Conservation (phyloP, 164 flowering plant species). For the Kingdonia uniflora region DNA sequence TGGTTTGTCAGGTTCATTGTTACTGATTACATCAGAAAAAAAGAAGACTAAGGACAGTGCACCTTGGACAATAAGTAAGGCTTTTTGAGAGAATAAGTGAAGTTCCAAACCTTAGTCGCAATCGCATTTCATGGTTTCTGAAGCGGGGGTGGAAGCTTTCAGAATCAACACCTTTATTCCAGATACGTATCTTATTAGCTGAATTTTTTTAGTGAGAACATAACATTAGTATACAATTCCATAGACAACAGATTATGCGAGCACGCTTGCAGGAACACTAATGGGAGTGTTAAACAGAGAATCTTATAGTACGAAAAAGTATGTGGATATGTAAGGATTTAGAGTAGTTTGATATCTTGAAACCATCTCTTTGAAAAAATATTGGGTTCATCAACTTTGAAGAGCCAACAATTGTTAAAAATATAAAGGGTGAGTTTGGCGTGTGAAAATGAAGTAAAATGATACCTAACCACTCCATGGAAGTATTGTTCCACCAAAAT, state of each 20-base stretch:
- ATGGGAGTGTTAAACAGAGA: too few relatives aligned
- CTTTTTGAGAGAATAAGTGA: neutral
- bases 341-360: too few relatives aligned
- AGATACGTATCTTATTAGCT: constrained; percentile 85
- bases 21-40: constrained; percentile 29
- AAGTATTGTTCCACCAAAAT: too few relatives aligned
- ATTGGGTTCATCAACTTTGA: too few relatives aligned
- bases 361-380: too few relatives aligned
- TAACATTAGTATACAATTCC: neutral
- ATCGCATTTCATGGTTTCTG: constrained; percentile 66
- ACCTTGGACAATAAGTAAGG: neutral
- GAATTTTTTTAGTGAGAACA: constrained; percentile 10
- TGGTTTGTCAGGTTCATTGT: constrained; percentile 89
- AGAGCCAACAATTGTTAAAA: too few relatives aligned
- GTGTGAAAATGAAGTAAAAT: too few relatives aligned
- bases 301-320: neutral
- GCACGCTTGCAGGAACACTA: too few relatives aligned
- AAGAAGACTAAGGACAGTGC: neutral
- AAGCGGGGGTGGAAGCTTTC: constrained; percentile 82
- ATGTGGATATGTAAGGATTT: neutral
- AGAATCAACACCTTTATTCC: constrained; percentile 97
- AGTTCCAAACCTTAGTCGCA: constrained; percentile 47
- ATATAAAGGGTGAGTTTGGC: too few relatives aligned
- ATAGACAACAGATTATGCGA: too few relatives aligned
- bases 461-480: too few relatives aligned